Percentiles rank a stretch among this genome's conserved stretches.
phyloP scores from a whole-genome alignment of 495 filamentous ascomycete genomes.

The Staphylotrichum tortipilum region DNA sequence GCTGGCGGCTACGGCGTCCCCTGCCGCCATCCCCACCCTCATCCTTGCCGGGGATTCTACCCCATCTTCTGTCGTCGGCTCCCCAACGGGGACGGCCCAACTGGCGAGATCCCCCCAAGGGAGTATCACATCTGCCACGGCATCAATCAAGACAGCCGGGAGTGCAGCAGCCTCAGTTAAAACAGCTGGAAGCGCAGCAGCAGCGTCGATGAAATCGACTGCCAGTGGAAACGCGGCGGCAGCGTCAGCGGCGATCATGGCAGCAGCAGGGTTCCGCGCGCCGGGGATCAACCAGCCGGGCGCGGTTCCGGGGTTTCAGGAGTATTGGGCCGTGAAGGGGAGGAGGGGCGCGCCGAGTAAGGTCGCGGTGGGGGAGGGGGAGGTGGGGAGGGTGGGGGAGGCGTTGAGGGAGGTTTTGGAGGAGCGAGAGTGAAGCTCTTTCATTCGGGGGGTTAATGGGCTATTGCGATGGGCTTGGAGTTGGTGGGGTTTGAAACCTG shows the following conservation, averaged over 20 bases:
- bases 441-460: too few relatives aligned
- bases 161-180: not conserved
- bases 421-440: too few relatives aligned
- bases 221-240: not conserved
- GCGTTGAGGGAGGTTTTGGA: conserved; percentile 36
- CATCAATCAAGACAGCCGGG: not conserved
- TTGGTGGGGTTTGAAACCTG: too few relatives aligned
- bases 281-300: conserved; percentile 49
- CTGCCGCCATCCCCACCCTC: conserved; percentile 1
- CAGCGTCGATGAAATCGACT: not conserved
- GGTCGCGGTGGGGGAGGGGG: conserved; percentile 33
- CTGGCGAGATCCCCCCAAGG: conserved; percentile 12
- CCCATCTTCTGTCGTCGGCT: conserved; percentile 1
- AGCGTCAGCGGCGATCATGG: not conserved
- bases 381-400: conserved; percentile 31
- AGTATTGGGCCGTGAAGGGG: conserved; percentile 32
- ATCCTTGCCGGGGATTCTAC: conserved; percentile 6
- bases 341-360: conserved; percentile 33
- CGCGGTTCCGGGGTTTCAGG: conserved; percentile 41
- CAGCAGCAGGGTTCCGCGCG: conserved; percentile 31
- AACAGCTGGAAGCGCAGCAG: not conserved
- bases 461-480: too few relatives aligned
- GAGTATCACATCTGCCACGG: conserved; percentile 6
- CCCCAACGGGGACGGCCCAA: not conserved
- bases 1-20: not conserved